These are phyloP conservation scores for Globisporangium yorkense DNA, from an alignment of 352 stramenopile genomes.

Conservation along the genomic window DNA sequence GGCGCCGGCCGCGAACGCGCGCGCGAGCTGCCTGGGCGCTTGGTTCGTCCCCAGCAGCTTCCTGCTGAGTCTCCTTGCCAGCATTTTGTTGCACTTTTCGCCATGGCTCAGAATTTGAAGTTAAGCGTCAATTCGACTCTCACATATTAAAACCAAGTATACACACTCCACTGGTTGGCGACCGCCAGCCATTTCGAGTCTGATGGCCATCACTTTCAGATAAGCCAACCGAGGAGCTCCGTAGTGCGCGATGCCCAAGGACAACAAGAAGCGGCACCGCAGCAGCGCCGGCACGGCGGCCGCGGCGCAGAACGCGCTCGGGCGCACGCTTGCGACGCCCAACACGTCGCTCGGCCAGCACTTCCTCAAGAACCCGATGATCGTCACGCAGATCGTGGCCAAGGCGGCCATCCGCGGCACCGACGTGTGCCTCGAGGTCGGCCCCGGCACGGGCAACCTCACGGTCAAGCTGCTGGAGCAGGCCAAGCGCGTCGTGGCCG, in stretches of 20 bases:
- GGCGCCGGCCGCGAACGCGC: slow-evolving; percentile 18
- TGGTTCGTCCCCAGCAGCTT: neutral
- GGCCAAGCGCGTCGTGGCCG: slow-evolving; percentile 96
- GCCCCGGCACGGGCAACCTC: slow-evolving; percentile 98
- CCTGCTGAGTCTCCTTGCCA: neutral
- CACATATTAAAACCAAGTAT: neutral
- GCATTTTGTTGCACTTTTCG: neutral
- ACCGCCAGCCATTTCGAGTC: neutral
- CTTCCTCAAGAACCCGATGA: slow-evolving; percentile 99
- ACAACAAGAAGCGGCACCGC: slow-evolving; percentile 86
- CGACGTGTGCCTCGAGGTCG: slow-evolving; percentile 96
- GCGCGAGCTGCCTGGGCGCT: neutral
- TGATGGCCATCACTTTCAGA: neutral
- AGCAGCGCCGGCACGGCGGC: slow-evolving; percentile 59
- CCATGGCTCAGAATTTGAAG: too few species aligned
- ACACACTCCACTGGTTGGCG: neutral
- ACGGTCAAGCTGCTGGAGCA: slow-evolving; percentile 97
- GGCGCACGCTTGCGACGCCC: slow-evolving; percentile 91
- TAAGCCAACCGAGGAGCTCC: neutral
- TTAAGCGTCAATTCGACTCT: neutral
- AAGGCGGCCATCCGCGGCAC: slow-evolving; percentile 95
- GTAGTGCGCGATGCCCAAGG: slow-evolving; percentile 59
- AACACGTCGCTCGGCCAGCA: slow-evolving; percentile 98
- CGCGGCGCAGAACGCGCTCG: slow-evolving; percentile 73
- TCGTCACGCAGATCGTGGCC: slow-evolving; percentile 95